Evolutionary conservation across 306 rosid species (phyloP), one percentile per base, ranked within the genome.

Genomic region (Castanea sativa): DNA sequence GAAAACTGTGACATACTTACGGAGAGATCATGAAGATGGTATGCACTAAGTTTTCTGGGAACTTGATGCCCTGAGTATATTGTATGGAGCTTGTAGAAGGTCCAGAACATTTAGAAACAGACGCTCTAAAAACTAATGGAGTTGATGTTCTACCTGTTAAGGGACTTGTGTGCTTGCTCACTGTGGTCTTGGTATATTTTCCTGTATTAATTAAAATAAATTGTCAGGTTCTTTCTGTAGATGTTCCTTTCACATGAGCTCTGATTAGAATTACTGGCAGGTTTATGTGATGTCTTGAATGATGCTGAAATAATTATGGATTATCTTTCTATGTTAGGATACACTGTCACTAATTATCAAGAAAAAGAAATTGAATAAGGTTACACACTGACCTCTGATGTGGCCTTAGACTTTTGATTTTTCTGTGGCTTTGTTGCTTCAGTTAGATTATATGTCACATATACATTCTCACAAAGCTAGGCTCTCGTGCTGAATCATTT

Each of bases 1-100:
- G 51, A 55, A 76, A 43, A 80, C 77, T 81, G 61, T 81, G 78
- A 63, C 81, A 70, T 83, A 65, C 82, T 70, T 84, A 29, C 83
- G 1, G 43, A 84, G 20, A 69, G 81, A 73, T n/a, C 60, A 60
- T 51, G 76, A 80, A 49, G 82, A 80, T 35, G 92, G 98, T 95
- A 91, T 78, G 82, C 55, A 68, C 61, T 30, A n/a, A 23, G 33
- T 76, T 68, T 60, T 64, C 33, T 29, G 68, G 33, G 58, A 76
- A 41, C 73, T 72, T 80, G 63, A 30, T 79, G 70, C 70, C 41
- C 63, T 32, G 38, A 65, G 32, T 55, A 61, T 60, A n/a, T 19
- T 69, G 41, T 73, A 25, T 67, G 55, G 21, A 25, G 77, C 65
- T 68, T 65, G 71, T 32, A 7, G 71, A 65, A 18, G 19, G 49